A percentile compares a stretch with the other conserved stretches of the same genome.
phyloP scores from a whole-genome alignment of 164 flowering plant genomes.

The Kingdonia uniflora region DNA sequence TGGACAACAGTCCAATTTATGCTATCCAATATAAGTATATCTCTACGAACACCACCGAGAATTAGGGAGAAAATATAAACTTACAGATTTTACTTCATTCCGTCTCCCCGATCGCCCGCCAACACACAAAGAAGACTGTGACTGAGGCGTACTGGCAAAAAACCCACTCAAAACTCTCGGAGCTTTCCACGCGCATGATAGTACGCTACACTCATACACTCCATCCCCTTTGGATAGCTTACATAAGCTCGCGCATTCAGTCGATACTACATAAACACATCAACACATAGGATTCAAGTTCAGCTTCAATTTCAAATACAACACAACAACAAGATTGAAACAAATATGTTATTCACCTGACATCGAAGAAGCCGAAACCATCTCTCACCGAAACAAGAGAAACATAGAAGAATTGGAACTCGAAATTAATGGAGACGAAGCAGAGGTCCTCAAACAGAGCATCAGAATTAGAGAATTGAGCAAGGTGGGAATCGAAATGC shows the following conservation, averaged over 20 bases:
- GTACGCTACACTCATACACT: slow-evolving; percentile 55
- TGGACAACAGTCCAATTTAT: no score
- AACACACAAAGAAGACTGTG: slow-evolving; percentile 23
- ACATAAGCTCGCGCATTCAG: slow-evolving; percentile 79
- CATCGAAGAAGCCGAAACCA: slow-evolving; percentile 58
- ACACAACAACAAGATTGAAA: not conserved
- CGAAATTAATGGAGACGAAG: not conserved
- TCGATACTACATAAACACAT: slow-evolving; percentile 71
- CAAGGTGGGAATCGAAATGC: no score
- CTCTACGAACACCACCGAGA: no score
- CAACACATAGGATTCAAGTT: not conserved
- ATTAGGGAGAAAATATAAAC: slow-evolving; percentile 6
- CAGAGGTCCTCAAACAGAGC: no score
- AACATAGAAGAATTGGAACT: not conserved
- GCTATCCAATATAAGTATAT: no score
- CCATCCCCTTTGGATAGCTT: slow-evolving; percentile 57
- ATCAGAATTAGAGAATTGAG: no score
- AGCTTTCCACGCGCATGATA: slow-evolving; percentile 93
- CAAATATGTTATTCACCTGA: slow-evolving; percentile 27
- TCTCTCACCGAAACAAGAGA: slow-evolving; percentile 28
- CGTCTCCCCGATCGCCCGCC: slow-evolving; percentile 21
- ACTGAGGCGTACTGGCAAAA: slow-evolving; percentile 73
- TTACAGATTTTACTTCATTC: slow-evolving; percentile 31
- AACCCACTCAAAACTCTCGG: slow-evolving; percentile 82
- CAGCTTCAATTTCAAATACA: not conserved